Evolutionary conservation across 148 eudicot species (phyloP).

Genomic region (Cornus kousa): DNA sequence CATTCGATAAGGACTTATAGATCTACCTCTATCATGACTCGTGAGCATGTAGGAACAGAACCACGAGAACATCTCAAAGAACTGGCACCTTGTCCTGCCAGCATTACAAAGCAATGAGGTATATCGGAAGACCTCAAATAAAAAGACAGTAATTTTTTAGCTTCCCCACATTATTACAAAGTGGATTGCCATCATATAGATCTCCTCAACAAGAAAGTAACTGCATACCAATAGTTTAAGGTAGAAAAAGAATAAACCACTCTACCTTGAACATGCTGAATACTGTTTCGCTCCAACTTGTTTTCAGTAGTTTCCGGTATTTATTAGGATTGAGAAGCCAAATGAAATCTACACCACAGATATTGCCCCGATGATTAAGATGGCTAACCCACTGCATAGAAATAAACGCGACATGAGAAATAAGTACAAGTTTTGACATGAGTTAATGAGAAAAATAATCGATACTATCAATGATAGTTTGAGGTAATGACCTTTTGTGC

Average conservation of each 20-base stretch:
- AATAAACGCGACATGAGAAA: slow-evolving; percentile 9
- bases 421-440: neutral
- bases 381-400: slow-evolving; percentile 91
- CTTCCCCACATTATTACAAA: neutral
- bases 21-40: neutral
- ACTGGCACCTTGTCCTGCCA: slow-evolving; percentile 20
- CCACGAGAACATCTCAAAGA: slow-evolving; percentile 16
- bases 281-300: slow-evolving; percentile 93
- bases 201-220: neutral
- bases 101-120: slow-evolving; percentile 17
- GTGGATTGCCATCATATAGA: neutral
- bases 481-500: slow-evolving; percentile 71
- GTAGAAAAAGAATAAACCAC: slow-evolving; percentile 6
- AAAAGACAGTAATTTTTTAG: slow-evolving; percentile 4
- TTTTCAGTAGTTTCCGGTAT: slow-evolving; percentile 73
- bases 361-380: slow-evolving; percentile 93
- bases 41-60: slow-evolving; percentile 6
- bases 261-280: slow-evolving; percentile 94
- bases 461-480: neutral
- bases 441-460: neutral
- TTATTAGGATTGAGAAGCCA: slow-evolving; percentile 98
- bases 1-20: slow-evolving; percentile 1
- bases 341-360: slow-evolving; percentile 97
- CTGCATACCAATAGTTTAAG: neutral
- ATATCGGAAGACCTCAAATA: slow-evolving; percentile 1